phyloP scores from a whole-genome alignment of 2,329 filamentous ascomycete species.

The Myriosclerotinia scirpicola region DNA sequence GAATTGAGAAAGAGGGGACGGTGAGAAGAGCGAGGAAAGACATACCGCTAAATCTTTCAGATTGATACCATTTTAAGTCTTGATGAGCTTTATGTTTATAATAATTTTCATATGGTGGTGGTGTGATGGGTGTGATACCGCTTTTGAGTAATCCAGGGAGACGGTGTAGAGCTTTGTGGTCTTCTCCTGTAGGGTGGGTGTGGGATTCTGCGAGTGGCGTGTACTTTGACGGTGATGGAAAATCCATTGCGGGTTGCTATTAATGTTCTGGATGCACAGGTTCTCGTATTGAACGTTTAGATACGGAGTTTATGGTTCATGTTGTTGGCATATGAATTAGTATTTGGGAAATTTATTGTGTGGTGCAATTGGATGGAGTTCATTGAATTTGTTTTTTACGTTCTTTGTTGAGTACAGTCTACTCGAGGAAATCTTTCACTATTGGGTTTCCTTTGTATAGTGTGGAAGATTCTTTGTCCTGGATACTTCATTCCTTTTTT shows the following conservation, averaged over 20 bases:
- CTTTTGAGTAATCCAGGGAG: slow-evolving; percentile 11
- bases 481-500: neutral
- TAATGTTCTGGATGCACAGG: neutral
- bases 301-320: neutral
- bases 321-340: too few relatives aligned
- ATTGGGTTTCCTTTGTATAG: neutral
- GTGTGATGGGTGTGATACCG: slow-evolving; percentile 15
- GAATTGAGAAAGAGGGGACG: too few relatives aligned
- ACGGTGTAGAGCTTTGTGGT: neutral
- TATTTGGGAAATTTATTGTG: neutral
- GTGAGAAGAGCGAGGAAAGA: neutral
- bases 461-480: neutral
- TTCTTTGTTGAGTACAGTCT: neutral
- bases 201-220: slow-evolving; percentile 12
- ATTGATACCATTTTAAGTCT: slow-evolving; percentile 15
- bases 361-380: neutral
- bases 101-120: slow-evolving; percentile 10
- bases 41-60: slow-evolving; percentile 9
- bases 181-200: slow-evolving; percentile 9
- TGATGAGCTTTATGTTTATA: slow-evolving; percentile 13
- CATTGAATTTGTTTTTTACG: neutral
- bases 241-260: neutral
- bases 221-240: neutral
- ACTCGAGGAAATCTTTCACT: neutral
- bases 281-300: neutral